Evolutionary conservation across 2,329 filamentous ascomycete genomes (phyloP).

Genomic region (Ceratocystis cubensis): DNA sequence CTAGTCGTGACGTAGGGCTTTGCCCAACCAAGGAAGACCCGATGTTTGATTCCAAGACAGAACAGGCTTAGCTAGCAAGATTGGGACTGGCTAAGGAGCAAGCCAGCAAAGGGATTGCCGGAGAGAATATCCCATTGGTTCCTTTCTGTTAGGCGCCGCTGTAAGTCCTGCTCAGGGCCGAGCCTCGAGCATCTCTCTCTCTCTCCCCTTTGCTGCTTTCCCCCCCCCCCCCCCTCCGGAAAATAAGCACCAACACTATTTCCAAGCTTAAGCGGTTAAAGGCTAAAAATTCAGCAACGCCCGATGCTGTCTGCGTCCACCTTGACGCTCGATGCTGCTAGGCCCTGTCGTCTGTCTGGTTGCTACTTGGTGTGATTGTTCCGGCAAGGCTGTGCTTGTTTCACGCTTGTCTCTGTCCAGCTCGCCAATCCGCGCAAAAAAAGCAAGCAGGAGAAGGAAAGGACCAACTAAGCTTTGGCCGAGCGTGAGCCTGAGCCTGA

Average conservation of each 20-base stretch:
- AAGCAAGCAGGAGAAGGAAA: neutral
- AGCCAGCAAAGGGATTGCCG: neutral
- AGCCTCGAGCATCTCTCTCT: neutral
- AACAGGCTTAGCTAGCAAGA: neutral
- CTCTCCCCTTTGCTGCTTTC: neutral
- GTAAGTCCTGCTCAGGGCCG: neutral
- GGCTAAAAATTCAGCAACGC: neutral
- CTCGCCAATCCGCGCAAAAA: neutral
- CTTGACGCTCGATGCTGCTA: neutral
- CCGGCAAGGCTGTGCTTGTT: conserved; percentile 17
- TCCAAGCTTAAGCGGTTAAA: neutral
- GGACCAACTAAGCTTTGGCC: too few species aligned
- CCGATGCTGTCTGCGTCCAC: neutral
- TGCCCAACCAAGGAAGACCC: neutral
- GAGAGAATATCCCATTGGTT: too few species aligned
- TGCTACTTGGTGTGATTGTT: neutral
- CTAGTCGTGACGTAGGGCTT: conserved; percentile 7
- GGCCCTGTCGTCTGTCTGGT: neutral
- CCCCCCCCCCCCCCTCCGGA: neutral
- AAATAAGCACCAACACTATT: neutral
- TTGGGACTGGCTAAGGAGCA: neutral
- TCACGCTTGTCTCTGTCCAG: conserved; percentile 11
- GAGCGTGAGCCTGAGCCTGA: too few species aligned
- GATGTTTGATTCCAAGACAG: conserved; percentile 1
- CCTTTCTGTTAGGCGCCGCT: neutral